Conservation (phyloP, 768 basidiomycete species). For the Hericium rajendrae region DNA sequence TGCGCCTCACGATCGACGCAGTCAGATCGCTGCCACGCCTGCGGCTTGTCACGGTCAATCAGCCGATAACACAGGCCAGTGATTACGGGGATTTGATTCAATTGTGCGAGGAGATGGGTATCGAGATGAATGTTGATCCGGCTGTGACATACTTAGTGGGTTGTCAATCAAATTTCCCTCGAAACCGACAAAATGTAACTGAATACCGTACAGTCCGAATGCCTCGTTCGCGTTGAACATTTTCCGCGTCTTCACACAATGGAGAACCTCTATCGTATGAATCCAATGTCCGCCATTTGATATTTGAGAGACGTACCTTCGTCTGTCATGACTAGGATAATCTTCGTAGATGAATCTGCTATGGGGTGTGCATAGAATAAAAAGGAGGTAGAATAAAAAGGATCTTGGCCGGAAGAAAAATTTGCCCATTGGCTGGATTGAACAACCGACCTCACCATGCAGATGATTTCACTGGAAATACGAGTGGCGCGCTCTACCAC, state of each 20-base stretch:
- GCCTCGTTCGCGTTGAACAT: neutral
- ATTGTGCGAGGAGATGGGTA: neutral
- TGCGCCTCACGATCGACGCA: neutral
- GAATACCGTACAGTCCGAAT: neutral
- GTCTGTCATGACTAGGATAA: too few species aligned
- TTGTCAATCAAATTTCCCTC: neutral
- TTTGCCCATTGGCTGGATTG: constrained; percentile 17
- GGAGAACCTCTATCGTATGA: too few species aligned
- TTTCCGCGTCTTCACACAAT: too few species aligned
- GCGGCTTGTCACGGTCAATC: neutral
- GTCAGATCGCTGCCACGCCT: neutral
- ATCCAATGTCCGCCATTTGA: too few species aligned
- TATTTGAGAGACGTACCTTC: too few species aligned
- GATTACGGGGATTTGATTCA: neutral
- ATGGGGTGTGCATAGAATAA: too few species aligned
- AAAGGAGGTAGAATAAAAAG: too few species aligned
- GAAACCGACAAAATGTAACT: neutral
- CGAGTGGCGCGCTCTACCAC: constrained; percentile 1
- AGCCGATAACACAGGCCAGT: neutral
- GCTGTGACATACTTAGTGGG: neutral
- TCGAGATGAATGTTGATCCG: neutral
- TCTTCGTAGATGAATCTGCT: too few species aligned
- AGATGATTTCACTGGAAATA: too few species aligned
- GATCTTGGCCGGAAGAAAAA: neutral
- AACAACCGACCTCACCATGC: constrained; percentile 17